Conservation (phyloP, 257 asterid genomes). For the Ilex asprella region DNA sequence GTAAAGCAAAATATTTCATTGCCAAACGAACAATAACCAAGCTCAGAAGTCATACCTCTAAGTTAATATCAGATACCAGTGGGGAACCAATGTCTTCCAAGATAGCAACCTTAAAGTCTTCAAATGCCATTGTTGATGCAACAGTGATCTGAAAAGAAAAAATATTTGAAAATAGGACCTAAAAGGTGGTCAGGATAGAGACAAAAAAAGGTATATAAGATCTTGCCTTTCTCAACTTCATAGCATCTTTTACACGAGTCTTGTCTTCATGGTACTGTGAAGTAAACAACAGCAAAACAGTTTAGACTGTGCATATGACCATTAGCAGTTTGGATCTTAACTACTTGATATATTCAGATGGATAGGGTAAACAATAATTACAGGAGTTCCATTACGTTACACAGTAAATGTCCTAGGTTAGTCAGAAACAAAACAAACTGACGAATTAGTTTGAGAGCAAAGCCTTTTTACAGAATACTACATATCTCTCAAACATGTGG, state of each 20-base stretch:
- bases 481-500: too few relatives aligned
- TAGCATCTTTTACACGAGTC: slow-evolving; percentile 55
- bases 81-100: slow-evolving; percentile 34
- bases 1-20: too few relatives aligned
- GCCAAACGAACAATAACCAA: too few relatives aligned
- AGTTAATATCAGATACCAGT: slow-evolving; percentile 64
- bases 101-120: slow-evolving; percentile 58
- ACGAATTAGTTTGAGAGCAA: too few relatives aligned
- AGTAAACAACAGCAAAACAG: slow-evolving; percentile 1
- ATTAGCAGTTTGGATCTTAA: too few relatives aligned
- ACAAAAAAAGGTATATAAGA: slow-evolving; percentile 2
- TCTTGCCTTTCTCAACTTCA: slow-evolving; percentile 73
- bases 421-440: too few relatives aligned
- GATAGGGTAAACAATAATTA: too few relatives aligned
- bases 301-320: background rate
- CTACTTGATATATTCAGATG: too few relatives aligned
- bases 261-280: slow-evolving; percentile 85
- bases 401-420: too few relatives aligned
- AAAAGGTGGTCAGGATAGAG: background rate
- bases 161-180: background rate
- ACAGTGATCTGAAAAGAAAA: slow-evolving; percentile 38
- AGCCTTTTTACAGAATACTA: too few relatives aligned
- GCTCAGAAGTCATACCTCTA: slow-evolving; percentile 43
- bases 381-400: too few relatives aligned
- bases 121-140: slow-evolving; percentile 69